Conservation (phyloP, 192 early-diverging fungal genomes). For the Coemansia erecta region DNA sequence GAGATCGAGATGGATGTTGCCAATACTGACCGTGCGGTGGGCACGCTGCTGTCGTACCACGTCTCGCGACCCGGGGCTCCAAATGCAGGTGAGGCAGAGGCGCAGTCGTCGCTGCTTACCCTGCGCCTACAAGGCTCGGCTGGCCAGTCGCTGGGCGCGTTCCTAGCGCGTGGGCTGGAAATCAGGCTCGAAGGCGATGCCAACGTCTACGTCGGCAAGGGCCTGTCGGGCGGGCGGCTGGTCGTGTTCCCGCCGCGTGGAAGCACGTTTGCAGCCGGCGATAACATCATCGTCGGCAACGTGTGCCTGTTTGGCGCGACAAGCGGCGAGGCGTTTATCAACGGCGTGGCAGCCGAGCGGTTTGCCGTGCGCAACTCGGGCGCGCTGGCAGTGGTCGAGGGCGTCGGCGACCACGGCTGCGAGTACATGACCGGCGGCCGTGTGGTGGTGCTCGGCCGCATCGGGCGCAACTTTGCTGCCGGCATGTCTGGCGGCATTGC, state of each 20-base stretch:
- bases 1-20: conserved; percentile 65
- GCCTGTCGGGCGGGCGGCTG: conserved; percentile 89
- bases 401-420: conserved; percentile 97
- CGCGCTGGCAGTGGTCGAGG: conserved; percentile 92
- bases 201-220: conserved; percentile 99
- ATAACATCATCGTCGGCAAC: conserved; percentile 95
- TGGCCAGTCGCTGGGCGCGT: conserved; percentile 95
- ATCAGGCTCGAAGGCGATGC: conserved; percentile 96
- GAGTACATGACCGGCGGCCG: conserved; percentile 99
- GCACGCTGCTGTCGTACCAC: conserved; percentile 88
- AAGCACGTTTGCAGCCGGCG: conserved; percentile 71
- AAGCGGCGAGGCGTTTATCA: conserved; percentile 83
- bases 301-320: conserved; percentile 98
- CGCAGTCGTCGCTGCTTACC: conserved; percentile 7
- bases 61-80: conserved; percentile 53
- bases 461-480: conserved; percentile 97
- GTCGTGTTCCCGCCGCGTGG: conserved; percentile 87
- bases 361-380: conserved; percentile 99
- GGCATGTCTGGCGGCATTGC: conserved; percentile 98
- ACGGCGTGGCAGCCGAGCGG: conserved; percentile 94
- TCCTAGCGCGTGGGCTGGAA: conserved; percentile 84
- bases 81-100: too few species aligned
- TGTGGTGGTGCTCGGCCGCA: conserved; percentile 80
- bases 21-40: conserved; percentile 95
- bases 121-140: conserved; percentile 87